A percentile compares a stretch with the other conserved stretches of the same genome.
Conservation (phyloP, 345 rosid species). For the Moringa oleifera region DNA sequence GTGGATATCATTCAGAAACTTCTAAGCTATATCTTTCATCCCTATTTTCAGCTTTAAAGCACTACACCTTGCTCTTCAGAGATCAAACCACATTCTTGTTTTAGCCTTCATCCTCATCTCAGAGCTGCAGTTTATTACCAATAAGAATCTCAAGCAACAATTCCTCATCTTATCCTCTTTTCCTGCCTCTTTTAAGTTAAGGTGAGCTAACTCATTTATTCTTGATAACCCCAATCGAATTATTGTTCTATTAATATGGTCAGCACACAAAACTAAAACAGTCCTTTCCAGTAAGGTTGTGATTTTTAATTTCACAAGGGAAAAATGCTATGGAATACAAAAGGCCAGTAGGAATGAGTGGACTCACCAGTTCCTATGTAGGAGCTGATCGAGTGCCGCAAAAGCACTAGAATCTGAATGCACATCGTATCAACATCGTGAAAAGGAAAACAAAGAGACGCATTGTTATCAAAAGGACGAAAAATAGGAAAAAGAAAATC, state of each 20-base stretch:
- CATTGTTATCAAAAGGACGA: too few relatives aligned
- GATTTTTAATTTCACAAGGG: neutral
- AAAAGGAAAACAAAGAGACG: too few relatives aligned
- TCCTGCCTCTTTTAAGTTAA: neutral
- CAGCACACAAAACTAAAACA: too few relatives aligned
- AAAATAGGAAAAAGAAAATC: neutral
- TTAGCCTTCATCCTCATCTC: neutral
- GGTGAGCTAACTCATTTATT: neutral
- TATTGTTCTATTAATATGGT: too few relatives aligned
- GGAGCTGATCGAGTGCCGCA: constrained; percentile 43
- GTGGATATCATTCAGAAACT: too few relatives aligned
- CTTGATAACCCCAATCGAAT: neutral
- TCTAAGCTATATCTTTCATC: too few relatives aligned
- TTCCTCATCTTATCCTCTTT: neutral
- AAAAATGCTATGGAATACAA: neutral
- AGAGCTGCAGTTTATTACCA: neutral
- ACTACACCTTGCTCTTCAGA: too few relatives aligned
- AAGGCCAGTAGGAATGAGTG: neutral
- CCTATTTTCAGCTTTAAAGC: too few relatives aligned
- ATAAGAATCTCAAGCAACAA: neutral
- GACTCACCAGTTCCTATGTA: constrained; percentile 32
- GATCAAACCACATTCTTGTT: neutral
- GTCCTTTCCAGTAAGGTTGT: neutral
- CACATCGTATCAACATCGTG: neutral
- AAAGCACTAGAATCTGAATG: constrained; percentile 50